Evolutionary conservation across 495 filamentous ascomycete genomes (phyloP), one percentile per base, ranked within the genome.

Genomic region (Penicillium cosmopolitanum): DNA sequence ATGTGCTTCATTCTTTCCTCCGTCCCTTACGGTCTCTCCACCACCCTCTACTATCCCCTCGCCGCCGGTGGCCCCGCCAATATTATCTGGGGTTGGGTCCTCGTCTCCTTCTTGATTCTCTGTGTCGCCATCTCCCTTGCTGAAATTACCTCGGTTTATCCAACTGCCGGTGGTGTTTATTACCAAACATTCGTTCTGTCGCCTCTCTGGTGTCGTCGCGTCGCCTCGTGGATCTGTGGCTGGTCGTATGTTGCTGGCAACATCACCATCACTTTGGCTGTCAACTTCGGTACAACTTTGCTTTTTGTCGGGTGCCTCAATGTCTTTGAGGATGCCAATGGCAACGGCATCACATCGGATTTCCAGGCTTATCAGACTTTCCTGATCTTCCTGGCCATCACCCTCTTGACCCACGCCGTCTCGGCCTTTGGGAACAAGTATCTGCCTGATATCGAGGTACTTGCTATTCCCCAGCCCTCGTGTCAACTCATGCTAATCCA

Each of bases 161-260:
- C 87, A 11, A 90, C 85, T 2, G 73, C 80, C 40, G 79, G 80
- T 23, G 85, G 85, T 15, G 85, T 88, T 66, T 89, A 89, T 58
- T 85, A 89, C 66, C 89, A 87, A 85, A 87, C 84, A 0, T 86
- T 87, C 8, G 84, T 87, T 51, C 74, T 80, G 11, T 68, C 71
- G 1, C 68, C 71, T 61, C 73, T 73, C 53, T 73, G 71, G 56
- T 89, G 82, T 75, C 82, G 80, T 21, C 82, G 82, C 4, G 66
- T 85, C 25, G 73, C 89, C 8, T 84, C 80, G 15, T 90, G 84
- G 80, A 82, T 84, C 18, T 86, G 84, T 15, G 87, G 87, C 15
- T 90, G 87, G 87, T 83, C 89, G 52, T 89, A 86, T 56, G 80
- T 87, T 6, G 82, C 82, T 19, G 87, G 85, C 8, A 89, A 87